Evolutionary conservation across 768 basidiomycete genomes (phyloP), one percentile per base, ranked within the genome.

Genomic region (Collybiopsis luxurians): DNA sequence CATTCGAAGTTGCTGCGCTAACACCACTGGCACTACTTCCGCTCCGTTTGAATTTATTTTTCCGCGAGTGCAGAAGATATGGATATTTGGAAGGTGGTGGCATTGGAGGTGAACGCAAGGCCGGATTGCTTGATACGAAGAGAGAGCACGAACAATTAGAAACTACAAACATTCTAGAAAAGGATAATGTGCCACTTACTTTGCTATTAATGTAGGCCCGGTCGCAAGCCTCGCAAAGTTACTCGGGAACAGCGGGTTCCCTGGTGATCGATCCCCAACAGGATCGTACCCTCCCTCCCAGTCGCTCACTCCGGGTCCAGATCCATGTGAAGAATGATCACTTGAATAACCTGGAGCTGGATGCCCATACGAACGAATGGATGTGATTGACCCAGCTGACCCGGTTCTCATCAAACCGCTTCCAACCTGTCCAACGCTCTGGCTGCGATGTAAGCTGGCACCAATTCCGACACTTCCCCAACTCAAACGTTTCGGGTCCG

Each of bases 191-290:
- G 13, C 31, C 28, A 63, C 70, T 59, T 55, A 73, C 75, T 71
- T 83, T 17, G 80, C 81, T 13, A 72, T 69, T 63, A 92, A 71
- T 23, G 87, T 91, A 21, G 90, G 90, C 31, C 81, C 82, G 34
- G 79, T 62, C 24, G 82, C 80, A 60, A 93, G 69, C 54, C 80
- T 79, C 30, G 89, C 82, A 69, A 93, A 95, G 66, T 82, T 90
- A 61, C 83, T 87, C 2, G 90, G 89, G 73, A 95, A 95, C 6
- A 93, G 72, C 13, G 91, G 92, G 61, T 85, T 81, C 0, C 90
- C 92, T 1, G 87, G 84, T 1, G 74, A 77, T 4, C 90, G 78
- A 61, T 90, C 89, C 9, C 79, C 81, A n/a, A 81, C 71, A 2
- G 77, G 70, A 65, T 83, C 74, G 63, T 84, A 81, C 12, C 69